Conservation (phyloP, 148 eudicot genomes). For the Chenopodium suecicum region DNA sequence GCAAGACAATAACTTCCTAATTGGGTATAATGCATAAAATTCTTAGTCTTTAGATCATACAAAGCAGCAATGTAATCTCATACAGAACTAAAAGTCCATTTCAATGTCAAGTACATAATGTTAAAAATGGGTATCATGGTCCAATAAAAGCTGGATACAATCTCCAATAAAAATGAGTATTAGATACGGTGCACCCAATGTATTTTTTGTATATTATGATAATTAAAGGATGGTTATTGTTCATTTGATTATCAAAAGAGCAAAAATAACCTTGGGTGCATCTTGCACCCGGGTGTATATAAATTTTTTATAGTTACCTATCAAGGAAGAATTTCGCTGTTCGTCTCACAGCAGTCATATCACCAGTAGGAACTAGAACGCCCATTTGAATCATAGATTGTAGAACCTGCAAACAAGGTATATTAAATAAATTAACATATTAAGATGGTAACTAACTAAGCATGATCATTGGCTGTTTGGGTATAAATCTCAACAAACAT, state of each 20-base stretch:
- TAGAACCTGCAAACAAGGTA: conserved; percentile 58
- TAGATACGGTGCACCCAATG: neutral
- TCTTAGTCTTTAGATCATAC: neutral
- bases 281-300: no score
- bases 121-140: neutral
- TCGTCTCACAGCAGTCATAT: conserved; percentile 93
- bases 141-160: neutral
- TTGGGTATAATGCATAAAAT: neutral
- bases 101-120: neutral
- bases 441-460: neutral
- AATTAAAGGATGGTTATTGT: no score
- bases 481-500: conserved; percentile 15
- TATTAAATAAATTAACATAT: neutral
- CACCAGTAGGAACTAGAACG: conserved; percentile 97
- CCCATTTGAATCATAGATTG: conserved; percentile 98
- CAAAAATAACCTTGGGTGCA: no score
- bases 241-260: no score
- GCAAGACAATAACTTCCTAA: neutral
- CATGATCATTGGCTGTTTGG: conserved; percentile 8
- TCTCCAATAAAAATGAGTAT: neutral
- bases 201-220: neutral
- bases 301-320: conserved; percentile 44
- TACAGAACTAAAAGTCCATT: neutral
- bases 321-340: conserved; percentile 93
- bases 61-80: neutral